Conservation (phyloP, 345 rosid genomes). For the Dipteronia sinensis region DNA sequence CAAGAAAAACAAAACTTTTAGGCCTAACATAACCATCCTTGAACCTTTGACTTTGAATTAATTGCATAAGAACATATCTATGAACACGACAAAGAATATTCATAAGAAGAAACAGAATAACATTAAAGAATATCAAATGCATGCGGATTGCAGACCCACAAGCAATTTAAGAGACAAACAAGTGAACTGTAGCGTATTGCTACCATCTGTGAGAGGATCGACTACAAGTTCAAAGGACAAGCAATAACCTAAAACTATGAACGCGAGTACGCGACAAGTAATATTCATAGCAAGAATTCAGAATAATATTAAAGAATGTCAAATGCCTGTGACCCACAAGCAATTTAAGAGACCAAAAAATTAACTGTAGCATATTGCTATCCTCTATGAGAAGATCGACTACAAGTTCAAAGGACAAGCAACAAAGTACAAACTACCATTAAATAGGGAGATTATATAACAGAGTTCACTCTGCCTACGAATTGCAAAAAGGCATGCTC, state of each 20-base stretch:
- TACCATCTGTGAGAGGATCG: background rate
- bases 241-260: background rate
- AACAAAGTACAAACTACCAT: background rate
- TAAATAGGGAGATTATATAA: background rate
- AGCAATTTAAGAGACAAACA: background rate
- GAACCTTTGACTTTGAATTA: background rate
- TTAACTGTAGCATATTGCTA: background rate
- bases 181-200: background rate
- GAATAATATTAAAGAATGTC: background rate
- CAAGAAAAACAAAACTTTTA: background rate
- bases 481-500: background rate
- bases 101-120: background rate
- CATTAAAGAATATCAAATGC: background rate
- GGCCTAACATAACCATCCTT: background rate
- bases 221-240: background rate
- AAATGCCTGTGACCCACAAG: background rate
- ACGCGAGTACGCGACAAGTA: background rate
- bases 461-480: background rate
- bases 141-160: background rate
- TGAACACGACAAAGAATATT: background rate
- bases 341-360: background rate
- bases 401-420: background rate
- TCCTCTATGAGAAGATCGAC: background rate
- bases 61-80: background rate
- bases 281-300: background rate